Percentiles rank a stretch among this genome's conserved stretches.
phyloP scores from a whole-genome alignment of 164 flowering plant species.

The Magnolia kwangsiensis region DNA sequence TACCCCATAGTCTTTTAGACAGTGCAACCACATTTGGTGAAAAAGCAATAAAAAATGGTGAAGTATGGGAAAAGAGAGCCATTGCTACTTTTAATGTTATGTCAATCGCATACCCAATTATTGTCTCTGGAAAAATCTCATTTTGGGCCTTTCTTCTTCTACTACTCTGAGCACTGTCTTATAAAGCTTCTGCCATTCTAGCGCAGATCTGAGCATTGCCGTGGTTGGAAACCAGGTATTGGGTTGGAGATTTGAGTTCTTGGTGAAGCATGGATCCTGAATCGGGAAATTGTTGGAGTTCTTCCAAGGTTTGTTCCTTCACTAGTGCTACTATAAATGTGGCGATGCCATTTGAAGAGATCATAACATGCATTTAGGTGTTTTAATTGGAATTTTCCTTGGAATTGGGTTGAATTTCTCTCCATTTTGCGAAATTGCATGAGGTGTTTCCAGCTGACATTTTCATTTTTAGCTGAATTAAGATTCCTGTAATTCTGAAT shows the following conservation, averaged over 20 bases:
- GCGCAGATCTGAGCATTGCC: conserved; percentile 8
- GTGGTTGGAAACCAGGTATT: not conserved
- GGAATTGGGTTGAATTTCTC: not conserved
- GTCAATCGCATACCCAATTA: conserved; percentile 29
- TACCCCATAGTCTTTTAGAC: not conserved
- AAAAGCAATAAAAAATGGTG: not conserved
- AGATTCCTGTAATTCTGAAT: not conserved
- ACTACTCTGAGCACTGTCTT: not conserved
- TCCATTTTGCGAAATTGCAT: not conserved
- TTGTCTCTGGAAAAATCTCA: not conserved
- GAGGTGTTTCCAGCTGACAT: not conserved
- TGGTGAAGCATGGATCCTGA: conserved; percentile 19
- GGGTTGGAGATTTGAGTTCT: not conserved
- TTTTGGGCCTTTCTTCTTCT: conserved; percentile 1
- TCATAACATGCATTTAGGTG: not conserved
- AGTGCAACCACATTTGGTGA: not conserved
- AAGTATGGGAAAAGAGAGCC: not conserved
- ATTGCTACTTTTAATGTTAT: not conserved
- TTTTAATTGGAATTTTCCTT: not conserved
- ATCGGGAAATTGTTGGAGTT: conserved; percentile 20
- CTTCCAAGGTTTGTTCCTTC: conserved; percentile 26
- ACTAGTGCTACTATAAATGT: not conserved
- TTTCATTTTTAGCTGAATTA: not conserved
- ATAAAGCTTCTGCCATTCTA: conserved; percentile 29
- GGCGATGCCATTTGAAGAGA: not conserved